Evolutionary conservation across 805 yeast species (phyloP).

Genomic region (Isabelozyma pseudorhagii): DNA sequence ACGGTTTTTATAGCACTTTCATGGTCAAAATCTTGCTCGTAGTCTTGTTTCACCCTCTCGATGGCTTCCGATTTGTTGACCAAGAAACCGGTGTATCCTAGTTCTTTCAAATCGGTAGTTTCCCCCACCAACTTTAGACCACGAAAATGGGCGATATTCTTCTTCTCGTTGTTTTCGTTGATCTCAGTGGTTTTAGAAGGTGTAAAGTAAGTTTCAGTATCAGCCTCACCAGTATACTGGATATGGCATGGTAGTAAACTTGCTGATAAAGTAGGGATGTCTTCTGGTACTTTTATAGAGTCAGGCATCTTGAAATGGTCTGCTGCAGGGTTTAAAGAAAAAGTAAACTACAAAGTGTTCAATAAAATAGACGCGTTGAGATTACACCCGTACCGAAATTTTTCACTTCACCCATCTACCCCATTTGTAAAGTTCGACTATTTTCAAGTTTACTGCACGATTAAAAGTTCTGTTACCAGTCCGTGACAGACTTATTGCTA

Average conservation of each 20-base stretch:
- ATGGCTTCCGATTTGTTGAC: slow-evolving; percentile 21
- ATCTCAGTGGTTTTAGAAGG: slow-evolving; percentile 21
- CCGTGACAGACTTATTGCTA: too few relatives aligned
- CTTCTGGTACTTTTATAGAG: neutral
- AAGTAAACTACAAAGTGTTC: neutral
- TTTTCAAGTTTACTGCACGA: too few relatives aligned
- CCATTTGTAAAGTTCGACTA: too few relatives aligned
- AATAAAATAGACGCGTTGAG: neutral
- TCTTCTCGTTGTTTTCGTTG: slow-evolving; percentile 5
- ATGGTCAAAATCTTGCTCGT: slow-evolving; percentile 4
- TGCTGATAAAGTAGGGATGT: slow-evolving; percentile 7
- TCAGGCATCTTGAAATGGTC: neutral
- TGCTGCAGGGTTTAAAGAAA: neutral
- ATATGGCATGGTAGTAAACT: slow-evolving; percentile 25
- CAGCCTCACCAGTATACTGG: slow-evolving; percentile 28
- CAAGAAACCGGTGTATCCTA: slow-evolving; percentile 21
- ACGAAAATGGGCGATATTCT: slow-evolving; percentile 27
- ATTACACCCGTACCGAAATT: neutral
- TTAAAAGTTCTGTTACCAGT: too few relatives aligned
- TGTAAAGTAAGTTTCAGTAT: slow-evolving; percentile 28
- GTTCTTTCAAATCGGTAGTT: slow-evolving; percentile 9
- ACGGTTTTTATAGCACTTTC: slow-evolving; percentile 15
- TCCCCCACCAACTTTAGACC: slow-evolving; percentile 32
- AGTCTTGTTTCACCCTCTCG: slow-evolving; percentile 6
- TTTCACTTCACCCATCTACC: neutral